These are phyloP conservation scores for Adansonia madagascariensis DNA, from an alignment of 441 rosid genomes.

Conservation along the genomic window DNA sequence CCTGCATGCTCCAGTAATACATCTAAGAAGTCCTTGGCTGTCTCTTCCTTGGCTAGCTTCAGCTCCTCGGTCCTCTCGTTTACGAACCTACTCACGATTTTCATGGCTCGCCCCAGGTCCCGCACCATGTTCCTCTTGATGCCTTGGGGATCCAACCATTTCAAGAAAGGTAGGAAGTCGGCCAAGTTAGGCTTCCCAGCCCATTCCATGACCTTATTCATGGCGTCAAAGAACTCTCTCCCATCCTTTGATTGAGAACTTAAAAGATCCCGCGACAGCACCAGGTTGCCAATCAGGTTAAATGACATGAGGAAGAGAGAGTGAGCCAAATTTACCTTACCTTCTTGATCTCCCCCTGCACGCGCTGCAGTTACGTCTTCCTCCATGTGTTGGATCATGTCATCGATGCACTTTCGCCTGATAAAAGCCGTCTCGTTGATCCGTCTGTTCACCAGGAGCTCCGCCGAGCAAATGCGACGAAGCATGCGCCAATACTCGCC, in stretches of 20 bases:
- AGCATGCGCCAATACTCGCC: conserved; percentile 48
- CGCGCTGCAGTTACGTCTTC: conserved; percentile 21
- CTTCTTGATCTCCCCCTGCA: background rate
- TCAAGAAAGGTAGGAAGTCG: conserved; percentile 41
- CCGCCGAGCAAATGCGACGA: conserved; percentile 39
- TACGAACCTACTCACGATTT: conserved; percentile 40
- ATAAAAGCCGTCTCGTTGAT: conserved; percentile 36
- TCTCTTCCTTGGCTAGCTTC: conserved; percentile 19
- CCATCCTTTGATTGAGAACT: conserved; percentile 36
- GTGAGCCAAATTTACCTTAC: conserved; percentile 24
- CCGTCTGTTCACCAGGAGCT: conserved; percentile 39
- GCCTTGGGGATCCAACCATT: conserved; percentile 51
- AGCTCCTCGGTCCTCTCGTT: conserved; percentile 36
- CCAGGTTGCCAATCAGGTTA: conserved; percentile 49
- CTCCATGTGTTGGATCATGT: conserved; percentile 36
- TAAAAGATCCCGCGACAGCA: conserved; percentile 45
- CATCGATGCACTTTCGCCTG: conserved; percentile 36
- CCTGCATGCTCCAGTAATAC: conserved; percentile 46
- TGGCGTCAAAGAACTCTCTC: conserved; percentile 36
- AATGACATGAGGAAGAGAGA: conserved; percentile 41
- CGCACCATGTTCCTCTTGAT: conserved; percentile 43
- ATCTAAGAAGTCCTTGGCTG: conserved; percentile 42
- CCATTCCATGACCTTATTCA: conserved; percentile 41
- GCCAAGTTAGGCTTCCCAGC: conserved; percentile 41
- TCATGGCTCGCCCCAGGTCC: conserved; percentile 45